phyloP scores from a whole-genome alignment of 306 rosid species.

The Calophaca sinica region DNA sequence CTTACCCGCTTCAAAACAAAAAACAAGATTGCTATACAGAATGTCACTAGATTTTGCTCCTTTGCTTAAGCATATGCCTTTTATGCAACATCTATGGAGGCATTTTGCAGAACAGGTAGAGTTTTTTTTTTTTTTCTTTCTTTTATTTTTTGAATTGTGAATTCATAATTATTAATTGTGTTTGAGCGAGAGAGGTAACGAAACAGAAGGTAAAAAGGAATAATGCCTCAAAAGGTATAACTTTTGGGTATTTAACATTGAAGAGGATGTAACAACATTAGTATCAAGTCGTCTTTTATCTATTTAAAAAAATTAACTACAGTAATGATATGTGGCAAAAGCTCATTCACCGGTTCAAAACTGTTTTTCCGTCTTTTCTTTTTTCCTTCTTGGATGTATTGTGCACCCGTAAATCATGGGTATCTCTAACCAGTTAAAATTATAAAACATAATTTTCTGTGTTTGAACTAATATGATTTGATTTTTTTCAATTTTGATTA shows the following conservation, averaged over 20 bases:
- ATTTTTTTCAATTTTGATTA: neutral
- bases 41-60: constrained; percentile 96
- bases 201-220: neutral
- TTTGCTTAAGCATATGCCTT: constrained; percentile 78
- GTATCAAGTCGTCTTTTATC: neutral
- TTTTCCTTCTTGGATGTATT: no score
- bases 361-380: no score
- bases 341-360: no score
- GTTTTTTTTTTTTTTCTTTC: neutral
- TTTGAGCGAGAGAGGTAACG: neutral
- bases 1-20: constrained; percentile 80
- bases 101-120: constrained; percentile 90
- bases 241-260: neutral
- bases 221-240: neutral
- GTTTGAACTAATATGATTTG: neutral
- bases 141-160: neutral
- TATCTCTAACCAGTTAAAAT: no score
- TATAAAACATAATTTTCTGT: no score
- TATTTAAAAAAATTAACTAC: no score
- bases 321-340: no score
- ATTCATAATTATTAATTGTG: neutral
- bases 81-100: constrained; percentile 81
- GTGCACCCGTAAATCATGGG: no score
- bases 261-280: no score
- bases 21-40: constrained; percentile 87